Percentiles rank a stretch among this genome's conserved stretches.
Conservation (phyloP, 2,329 filamentous ascomycete genomes). For the Curvularia verruculosa region DNA sequence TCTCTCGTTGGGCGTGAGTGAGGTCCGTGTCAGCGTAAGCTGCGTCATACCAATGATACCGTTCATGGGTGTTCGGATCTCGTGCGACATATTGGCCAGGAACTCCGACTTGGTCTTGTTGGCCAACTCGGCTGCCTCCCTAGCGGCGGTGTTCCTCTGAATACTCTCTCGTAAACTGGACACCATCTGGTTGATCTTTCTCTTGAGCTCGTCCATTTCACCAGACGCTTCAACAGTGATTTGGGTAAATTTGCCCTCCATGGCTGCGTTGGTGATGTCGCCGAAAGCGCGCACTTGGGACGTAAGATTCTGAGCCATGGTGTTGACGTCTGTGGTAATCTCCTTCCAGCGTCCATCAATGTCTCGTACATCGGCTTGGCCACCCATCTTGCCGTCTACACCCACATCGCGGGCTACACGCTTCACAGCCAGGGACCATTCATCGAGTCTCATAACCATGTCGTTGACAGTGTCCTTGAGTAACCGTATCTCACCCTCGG, state of each 20-base stretch:
- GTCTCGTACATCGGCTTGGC: conserved; percentile 91
- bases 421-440: conserved; percentile 96
- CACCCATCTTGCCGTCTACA: conserved; percentile 97
- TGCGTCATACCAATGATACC: conserved; percentile 99
- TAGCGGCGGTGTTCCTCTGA: conserved; percentile 91
- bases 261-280: conserved; percentile 97
- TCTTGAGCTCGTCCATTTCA: conserved; percentile 98
- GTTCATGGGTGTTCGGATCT: conserved; percentile 97
- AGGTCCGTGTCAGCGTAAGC: conserved; percentile 92
- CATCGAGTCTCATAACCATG: conserved; percentile 95
- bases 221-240: conserved; percentile 96
- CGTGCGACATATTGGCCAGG: conserved; percentile 98
- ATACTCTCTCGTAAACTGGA: conserved; percentile 95
- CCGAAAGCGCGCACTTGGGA: conserved; percentile 97
- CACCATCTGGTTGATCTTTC: conserved; percentile 99
- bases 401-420: conserved; percentile 95
- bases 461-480: conserved; percentile 97
- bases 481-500: conserved; percentile 91
- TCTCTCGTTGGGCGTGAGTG: conserved; percentile 93
- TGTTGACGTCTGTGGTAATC: conserved; percentile 96
- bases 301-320: conserved; percentile 82
- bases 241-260: conserved; percentile 96
- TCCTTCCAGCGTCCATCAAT: conserved; percentile 97
- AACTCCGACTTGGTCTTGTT: conserved; percentile 99
- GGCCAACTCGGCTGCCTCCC: conserved; percentile 93